These are phyloP conservation scores for Blastocladiella britannica DNA, from an alignment of 192 early-diverging fungal genomes.

Conservation along the genomic window DNA sequence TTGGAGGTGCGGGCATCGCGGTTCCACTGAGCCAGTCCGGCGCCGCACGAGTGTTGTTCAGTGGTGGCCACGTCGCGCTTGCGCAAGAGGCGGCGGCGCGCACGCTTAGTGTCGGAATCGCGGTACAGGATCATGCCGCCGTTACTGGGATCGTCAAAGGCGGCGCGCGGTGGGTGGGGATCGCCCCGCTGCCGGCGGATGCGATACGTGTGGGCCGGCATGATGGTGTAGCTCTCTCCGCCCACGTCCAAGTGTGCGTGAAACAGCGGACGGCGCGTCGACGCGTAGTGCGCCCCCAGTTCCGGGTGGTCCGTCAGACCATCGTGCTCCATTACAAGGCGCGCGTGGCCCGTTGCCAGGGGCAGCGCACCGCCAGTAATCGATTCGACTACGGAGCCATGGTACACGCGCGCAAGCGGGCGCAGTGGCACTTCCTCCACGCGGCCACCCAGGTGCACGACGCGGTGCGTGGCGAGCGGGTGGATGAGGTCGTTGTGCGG, in stretches of 20 bases:
- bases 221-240: conserved; percentile 36
- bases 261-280: conserved; percentile 17
- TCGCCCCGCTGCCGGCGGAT: conserved; percentile 25
- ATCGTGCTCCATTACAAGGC: not conserved
- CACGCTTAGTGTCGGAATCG: conserved; percentile 33
- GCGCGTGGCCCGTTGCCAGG: too few relatives aligned
- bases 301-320: not conserved
- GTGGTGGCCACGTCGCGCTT: too few relatives aligned
- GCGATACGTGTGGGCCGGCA: conserved; percentile 27
- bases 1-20: not conserved
- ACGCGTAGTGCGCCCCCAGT: not conserved
- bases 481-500: not conserved
- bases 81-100: not conserved
- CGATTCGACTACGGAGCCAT: not conserved
- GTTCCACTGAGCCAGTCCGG: too few relatives aligned
- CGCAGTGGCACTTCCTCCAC: not conserved
- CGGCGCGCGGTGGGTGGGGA: conserved; percentile 11
- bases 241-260: conserved; percentile 32
- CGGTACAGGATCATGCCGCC: conserved; percentile 35
- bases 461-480: too few relatives aligned
- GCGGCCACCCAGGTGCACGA: not conserved
- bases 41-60: too few relatives aligned
- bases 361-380: not conserved
- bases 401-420: not conserved
- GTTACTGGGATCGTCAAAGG: conserved; percentile 7